Evolutionary conservation across 1,139 yeast species (phyloP).

Genomic region (Blastobotrys proliferans): DNA sequence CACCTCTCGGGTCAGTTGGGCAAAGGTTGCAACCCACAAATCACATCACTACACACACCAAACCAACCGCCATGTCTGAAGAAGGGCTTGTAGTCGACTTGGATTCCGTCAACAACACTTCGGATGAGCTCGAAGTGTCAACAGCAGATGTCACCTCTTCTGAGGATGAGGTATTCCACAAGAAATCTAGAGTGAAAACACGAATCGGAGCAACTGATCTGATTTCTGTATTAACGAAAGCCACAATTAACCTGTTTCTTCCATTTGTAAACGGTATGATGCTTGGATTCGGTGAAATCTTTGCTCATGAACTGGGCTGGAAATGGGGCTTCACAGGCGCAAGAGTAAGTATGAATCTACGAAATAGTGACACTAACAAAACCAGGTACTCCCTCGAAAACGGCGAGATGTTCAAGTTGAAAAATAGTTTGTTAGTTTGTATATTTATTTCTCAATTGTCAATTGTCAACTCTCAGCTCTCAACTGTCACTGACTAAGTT

Average conservation of each 20-base stretch:
- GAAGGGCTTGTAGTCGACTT: not conserved
- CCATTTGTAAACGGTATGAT: constrained; percentile 93
- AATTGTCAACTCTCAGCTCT: no score
- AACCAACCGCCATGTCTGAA: not conserved
- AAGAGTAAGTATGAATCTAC: constrained; percentile 37
- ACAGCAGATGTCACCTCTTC: constrained; percentile 1
- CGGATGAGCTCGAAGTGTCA: constrained; percentile 3
- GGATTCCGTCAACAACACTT: not conserved
- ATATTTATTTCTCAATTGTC: no score
- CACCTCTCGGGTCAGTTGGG: no score
- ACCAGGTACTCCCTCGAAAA: constrained; percentile 9
- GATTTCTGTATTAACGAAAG: not conserved
- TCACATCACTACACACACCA: no score
- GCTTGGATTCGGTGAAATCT: constrained; percentile 94
- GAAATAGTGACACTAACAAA: not conserved
- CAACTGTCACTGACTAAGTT: no score
- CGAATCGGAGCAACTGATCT: not conserved
- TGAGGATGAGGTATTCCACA: constrained; percentile 1
- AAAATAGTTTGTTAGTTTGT: not conserved
- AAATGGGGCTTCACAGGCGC: constrained; percentile 77
- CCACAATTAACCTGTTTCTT: constrained; percentile 66
- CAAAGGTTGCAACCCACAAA: no score
- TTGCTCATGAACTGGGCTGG: constrained; percentile 91
- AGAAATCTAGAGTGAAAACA: no score
- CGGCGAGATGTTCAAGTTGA: constrained; percentile 5